Evolutionary conservation across 208 protist genomes (phyloP), one percentile per base, ranked within the genome.

Genomic region (Trypanosoma avium): DNA sequence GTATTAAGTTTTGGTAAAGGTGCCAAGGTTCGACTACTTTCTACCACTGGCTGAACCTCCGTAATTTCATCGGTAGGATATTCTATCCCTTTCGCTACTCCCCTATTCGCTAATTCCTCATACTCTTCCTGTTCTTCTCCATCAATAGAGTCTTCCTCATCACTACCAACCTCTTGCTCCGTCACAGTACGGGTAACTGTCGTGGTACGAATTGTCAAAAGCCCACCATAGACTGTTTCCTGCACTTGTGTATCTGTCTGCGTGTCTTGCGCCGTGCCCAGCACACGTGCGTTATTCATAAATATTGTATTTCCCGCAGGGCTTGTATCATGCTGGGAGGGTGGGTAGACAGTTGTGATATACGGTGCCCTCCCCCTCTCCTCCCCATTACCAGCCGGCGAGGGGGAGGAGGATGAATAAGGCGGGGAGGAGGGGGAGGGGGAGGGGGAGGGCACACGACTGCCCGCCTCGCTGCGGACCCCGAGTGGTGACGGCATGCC

Each of bases 111-210:
- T 12, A 36, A 21, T 19, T 7, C 5, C 19, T 58, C 49, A 17
- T 29, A 12, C 32, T 40, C 13, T 15, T 32, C 27, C 5, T 58
- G 40, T n/a, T 63, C 58, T 13, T 86, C 75, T 22, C 77, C 73
- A 56, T 69, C 75, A 48, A 61, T 65, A 32, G 75, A 70, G 42
- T 87, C 81, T 29, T 84, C 73, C 24, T 70, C 79, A 29, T 86
- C 77, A 40, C 79, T 92, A 22, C 64, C 72, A 19, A 86, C 63
- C 4, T 81, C 54, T 6, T 67, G 82, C 67, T 89, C 83, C 55
- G 86, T 90, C 46, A 90, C 81, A 45, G 71, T 85, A 49, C 78
- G 77, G 17, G 77, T 85, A 12, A 84, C 74, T 2, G 86, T 90
- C 15, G 77, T 85, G 15, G 81, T 88, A 47, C 73, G 52, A 38